These are phyloP conservation scores for Solanum lignicaule DNA, from an alignment of 257 asterid genomes.

Conservation along the genomic window DNA sequence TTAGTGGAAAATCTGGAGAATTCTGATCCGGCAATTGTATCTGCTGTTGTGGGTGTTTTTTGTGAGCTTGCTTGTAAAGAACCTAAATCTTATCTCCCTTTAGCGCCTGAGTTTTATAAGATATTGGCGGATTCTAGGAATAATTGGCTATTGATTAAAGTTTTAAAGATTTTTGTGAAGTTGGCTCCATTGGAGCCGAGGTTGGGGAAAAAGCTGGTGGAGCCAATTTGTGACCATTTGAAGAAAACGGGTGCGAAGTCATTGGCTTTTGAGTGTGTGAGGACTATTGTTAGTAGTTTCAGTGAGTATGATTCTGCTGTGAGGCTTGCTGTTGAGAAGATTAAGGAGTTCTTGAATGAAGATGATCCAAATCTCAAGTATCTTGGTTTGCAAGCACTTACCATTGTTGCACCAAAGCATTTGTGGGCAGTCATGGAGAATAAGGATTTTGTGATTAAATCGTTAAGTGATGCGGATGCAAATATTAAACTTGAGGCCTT, in stretches of 20 bases:
- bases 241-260: conserved; percentile 71
- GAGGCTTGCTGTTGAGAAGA: conserved; percentile 70
- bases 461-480: conserved; percentile 72
- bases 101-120: conserved; percentile 89
- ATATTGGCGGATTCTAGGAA: conserved; percentile 70
- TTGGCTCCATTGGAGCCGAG: conserved; percentile 84
- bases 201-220: conserved; percentile 64
- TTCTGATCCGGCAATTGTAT: conserved; percentile 51
- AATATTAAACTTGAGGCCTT: conserved; percentile 79
- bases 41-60: conserved; percentile 77
- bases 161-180: conserved; percentile 71
- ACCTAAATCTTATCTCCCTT: conserved; percentile 73
- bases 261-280: conserved; percentile 75
- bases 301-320: conserved; percentile 62
- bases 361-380: conserved; percentile 87
- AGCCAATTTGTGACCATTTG: conserved; percentile 83
- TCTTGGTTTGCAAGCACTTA: conserved; percentile 78
- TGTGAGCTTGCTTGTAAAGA: conserved; percentile 75
- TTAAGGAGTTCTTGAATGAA: conserved; percentile 62
- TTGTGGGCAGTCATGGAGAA: conserved; percentile 80
- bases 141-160: conserved; percentile 90
- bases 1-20: conserved; percentile 75
- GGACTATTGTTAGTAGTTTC: conserved; percentile 63
- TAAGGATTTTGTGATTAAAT: conserved; percentile 82
- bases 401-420: conserved; percentile 42